Evolutionary conservation across 2,329 filamentous ascomycete genomes (phyloP), one percentile per base, ranked within the genome.

Genomic region (Chrysosporium keratinophilum): DNA sequence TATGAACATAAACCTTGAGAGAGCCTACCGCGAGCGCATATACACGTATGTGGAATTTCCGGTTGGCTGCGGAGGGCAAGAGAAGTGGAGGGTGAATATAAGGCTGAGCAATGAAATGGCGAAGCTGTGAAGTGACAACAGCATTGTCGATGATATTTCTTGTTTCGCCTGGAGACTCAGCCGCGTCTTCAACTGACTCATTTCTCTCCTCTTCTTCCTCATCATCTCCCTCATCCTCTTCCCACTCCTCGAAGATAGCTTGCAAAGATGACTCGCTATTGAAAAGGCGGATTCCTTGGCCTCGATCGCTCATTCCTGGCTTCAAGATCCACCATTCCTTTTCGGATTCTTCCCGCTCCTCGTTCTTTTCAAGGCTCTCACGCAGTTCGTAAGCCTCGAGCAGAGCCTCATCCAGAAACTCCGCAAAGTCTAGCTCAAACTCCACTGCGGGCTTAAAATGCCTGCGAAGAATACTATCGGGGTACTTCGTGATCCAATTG

Each of bases 271-370:
- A 82, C 74, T 93, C 87, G 1, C 82, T 88, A 62, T 82, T 87
- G 69, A 98, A 98, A 0, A 98, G 74, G 39, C 88, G 75, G 55
- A 98, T 96, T 0, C 93, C 93, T 67, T 96, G 90, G 0, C 91
- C 93, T 20, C 91, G 80, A 66, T 98, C 93, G 68, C 88, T 95
- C 93, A 98, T 97, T 7, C 91, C 86, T 0, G 93, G 91, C 71
- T 98, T 98, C 56, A 98, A 70, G 60, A 98, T 97, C 93, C 93
- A 98, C 91, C 91, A 98, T 66, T 94, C 82, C 56, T 78, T 77
- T 41, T 78, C 72, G 9, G 69, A 60, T 15, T 78, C 79, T 58
- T 93, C 91, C 37, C 75, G 76, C 23, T 69, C 67, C 48, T 79
- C 80, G 61, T 95, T 95, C 44, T 76, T 76, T 33, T 80, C 79